Evolutionary conservation across 768 basidiomycete species (phyloP).

Genomic region (Leccinum ochraceum): DNA sequence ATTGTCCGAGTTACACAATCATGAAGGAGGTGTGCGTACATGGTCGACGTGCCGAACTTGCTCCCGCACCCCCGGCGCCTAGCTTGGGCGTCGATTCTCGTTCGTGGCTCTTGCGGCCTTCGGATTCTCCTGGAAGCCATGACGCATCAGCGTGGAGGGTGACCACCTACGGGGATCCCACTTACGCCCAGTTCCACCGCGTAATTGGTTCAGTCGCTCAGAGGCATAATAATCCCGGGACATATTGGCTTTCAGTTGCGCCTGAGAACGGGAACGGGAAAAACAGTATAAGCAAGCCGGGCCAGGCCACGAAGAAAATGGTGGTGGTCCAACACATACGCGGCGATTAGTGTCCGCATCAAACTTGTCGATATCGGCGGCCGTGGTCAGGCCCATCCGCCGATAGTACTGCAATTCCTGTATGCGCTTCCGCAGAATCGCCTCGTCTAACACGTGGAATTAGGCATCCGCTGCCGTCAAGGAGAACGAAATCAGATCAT

Average conservation of each 20-base stretch:
- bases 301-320: not conserved
- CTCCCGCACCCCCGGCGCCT: slow-evolving; percentile 34
- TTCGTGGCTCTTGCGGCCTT: slow-evolving; percentile 59
- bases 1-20: not conserved
- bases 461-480: not conserved
- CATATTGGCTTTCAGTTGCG: slow-evolving; percentile 59
- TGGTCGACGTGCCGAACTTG: slow-evolving; percentile 42
- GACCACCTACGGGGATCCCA: not conserved
- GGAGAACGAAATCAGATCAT: slow-evolving; percentile 37
- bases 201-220: slow-evolving; percentile 51
- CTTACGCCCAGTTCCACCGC: slow-evolving; percentile 50
- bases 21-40: slow-evolving; percentile 33
- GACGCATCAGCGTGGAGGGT: not conserved
- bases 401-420: slow-evolving; percentile 91
- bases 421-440: slow-evolving; percentile 83
- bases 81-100: slow-evolving; percentile 60
- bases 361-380: slow-evolving; percentile 91
- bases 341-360: slow-evolving; percentile 72
- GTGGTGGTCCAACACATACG: slow-evolving; percentile 42
- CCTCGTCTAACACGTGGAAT: slow-evolving; percentile 64
- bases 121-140: slow-evolving; percentile 40
- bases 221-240: slow-evolving; percentile 57
- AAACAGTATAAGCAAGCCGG: not conserved
- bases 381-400: slow-evolving; percentile 77
- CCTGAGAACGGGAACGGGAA: slow-evolving; percentile 36